These are phyloP conservation scores for Rhynchospora pubera DNA, from an alignment of 176 grass and related monocot genomes.

Conservation along the genomic window DNA sequence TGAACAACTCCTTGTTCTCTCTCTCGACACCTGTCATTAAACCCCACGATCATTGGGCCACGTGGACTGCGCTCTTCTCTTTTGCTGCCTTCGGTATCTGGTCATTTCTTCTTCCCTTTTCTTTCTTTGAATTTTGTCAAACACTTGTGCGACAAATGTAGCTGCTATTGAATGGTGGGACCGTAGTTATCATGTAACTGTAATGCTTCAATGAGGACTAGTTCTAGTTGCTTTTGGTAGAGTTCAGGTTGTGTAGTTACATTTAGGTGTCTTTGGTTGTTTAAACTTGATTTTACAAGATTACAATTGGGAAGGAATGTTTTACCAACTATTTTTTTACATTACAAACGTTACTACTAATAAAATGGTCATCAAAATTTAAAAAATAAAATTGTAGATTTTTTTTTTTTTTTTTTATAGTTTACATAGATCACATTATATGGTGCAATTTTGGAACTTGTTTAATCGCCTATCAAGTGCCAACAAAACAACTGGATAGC, in stretches of 20 bases:
- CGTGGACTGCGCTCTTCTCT: constrained; percentile 76
- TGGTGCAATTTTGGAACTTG: too few relatives aligned
- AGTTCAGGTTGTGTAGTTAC: not conserved
- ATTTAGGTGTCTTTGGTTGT: not conserved
- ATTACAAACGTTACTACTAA: too few relatives aligned
- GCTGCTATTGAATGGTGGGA: not conserved
- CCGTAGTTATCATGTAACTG: not conserved
- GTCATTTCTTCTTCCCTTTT: constrained; percentile 14
- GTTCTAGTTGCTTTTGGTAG: not conserved
- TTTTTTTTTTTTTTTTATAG: too few relatives aligned
- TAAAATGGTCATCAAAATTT: too few relatives aligned
- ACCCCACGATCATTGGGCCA: constrained; percentile 67
- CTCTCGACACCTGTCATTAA: constrained; percentile 32
- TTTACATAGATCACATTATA: too few relatives aligned
- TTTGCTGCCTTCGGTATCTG: constrained; percentile 81
- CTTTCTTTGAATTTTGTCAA: not conserved
- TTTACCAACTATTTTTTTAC: too few relatives aligned
- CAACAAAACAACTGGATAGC: too few relatives aligned
- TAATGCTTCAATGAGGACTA: not conserved
- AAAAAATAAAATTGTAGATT: too few relatives aligned
- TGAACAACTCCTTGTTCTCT: not conserved
- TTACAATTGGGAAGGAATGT: too few relatives aligned
- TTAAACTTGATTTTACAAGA: not conserved
- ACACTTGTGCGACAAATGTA: not conserved
- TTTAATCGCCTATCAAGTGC: too few relatives aligned